Evolutionary conservation across 192 early-diverging fungal genomes (phyloP), one percentile per base, ranked within the genome.

Genomic region (Umbelopsis ramanniana): DNA sequence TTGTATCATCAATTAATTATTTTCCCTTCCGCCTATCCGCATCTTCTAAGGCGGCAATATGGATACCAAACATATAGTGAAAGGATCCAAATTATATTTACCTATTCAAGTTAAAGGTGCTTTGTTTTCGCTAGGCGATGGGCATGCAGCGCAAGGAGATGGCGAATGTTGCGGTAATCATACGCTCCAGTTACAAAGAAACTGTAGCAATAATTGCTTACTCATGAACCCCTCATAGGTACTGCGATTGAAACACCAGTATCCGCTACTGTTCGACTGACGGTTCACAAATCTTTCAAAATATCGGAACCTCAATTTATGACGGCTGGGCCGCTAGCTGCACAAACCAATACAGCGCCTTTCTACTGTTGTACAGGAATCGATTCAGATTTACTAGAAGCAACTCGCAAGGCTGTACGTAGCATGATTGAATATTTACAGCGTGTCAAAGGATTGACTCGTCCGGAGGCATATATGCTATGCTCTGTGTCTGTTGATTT

Each of bases 211-310:
- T 15, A 19, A 14, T 57, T 11, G n/a, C 17, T 9, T 63, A 1
- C 17, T 15, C 1, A 43, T 6, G 40, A 43, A 12, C 6, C 15
- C 6, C 8, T 29, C 7, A 17, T 22, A 63, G 57, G 57, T 22
- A 63, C 57, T 19, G 57, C 57, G 4, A 63, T 63, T 63, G 57
- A 63, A 63, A 63, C 57, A 19, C 57, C 57, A 21, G 29, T 63
- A 29, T 19, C 6, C 10, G 57, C 37, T 0, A 63, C 57, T 0
- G 57, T 63, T 4, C 6, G 24, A 21, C 7, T 63, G 24, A 63
- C 57, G 6, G 57, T 63, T 5, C 57, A 63, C 17, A 63, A 63
- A 26, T 63, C 57, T 19, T 63, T 29, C 29, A 63, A 63, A 9
- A 38, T 63, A 17, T 37, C 26, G 1, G 57, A 63, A 17, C 57